Evolutionary conservation across 805 yeast genomes (phyloP), one percentile per base, ranked within the genome.

Genomic region (Tetrapisispora iriomotensis): DNA sequence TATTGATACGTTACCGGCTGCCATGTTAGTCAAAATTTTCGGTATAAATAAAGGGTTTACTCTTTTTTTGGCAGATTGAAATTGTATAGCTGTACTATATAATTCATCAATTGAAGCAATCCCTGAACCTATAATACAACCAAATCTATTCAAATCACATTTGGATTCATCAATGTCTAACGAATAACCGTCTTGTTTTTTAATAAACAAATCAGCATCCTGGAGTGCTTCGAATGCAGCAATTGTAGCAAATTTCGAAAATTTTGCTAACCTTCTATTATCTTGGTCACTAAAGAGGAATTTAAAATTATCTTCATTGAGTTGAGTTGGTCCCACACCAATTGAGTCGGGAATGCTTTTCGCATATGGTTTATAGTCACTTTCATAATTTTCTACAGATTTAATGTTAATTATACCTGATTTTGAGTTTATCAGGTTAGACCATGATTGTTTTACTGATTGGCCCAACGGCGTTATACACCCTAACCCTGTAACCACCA

Each of bases 401-500:
- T 61, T 47, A 1, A 86, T 77, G 5, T 83, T 72, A 1, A 74
- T 61, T 2, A 82, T 51, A 0, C 92, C 90, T 14, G 81, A 71
- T 41, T 69, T 57, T 0, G 74, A 68, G 1, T 61, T 61, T 1
- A 82, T 50, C 6, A 82, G 57, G 14, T 65, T 65, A 2, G 55
- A 37, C 88, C 90, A 83, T 3, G 75, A 61, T 12, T 56, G 58
- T 13, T 51, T 50, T 3, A 67, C 71, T 0, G 87, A 88, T 6
- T 77, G 76, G 0, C 96, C 97, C 3, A 92, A 62, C 0, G 98
- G 98, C 0, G 92, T 75, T 1, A 88, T 74, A 21, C 83, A 62
- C 0, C 97, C 97, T 7, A 92, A 56, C 0, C 98, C 98, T 0
- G 98, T 92, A 1, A 90, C 80, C 1, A 90, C 96, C 0, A 90